Evolutionary conservation across 208 protist species (phyloP).

Genomic region (Naegleria fowleri): DNA sequence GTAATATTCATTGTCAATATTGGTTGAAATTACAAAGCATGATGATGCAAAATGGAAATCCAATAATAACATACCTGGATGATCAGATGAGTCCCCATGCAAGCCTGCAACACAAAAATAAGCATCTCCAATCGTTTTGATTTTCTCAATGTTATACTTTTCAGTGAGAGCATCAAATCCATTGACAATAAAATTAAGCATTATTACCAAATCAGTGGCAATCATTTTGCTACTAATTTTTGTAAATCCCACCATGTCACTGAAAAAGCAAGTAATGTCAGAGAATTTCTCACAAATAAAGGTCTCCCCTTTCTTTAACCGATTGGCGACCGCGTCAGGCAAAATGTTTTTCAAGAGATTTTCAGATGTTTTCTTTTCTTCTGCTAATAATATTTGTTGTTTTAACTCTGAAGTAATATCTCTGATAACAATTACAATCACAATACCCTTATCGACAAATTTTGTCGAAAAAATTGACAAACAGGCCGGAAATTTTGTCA

Average conservation of each 20-base stretch:
- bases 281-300: conserved; percentile 26
- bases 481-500: background rate
- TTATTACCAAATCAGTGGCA: background rate
- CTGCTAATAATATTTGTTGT: background rate
- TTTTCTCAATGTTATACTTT: conserved; percentile 20
- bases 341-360: conserved; percentile 34
- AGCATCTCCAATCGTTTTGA: conserved; percentile 34
- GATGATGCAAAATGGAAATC: too few relatives aligned
- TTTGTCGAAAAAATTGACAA: background rate
- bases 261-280: conserved; percentile 28
- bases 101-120: background rate
- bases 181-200: conserved; percentile 11
- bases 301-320: conserved; percentile 25
- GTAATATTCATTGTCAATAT: too few relatives aligned
- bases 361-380: conserved; percentile 26
- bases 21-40: too few relatives aligned
- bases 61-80: background rate
- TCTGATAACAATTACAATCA: background rate
- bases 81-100: background rate
- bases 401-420: background rate
- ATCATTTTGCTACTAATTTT: background rate
- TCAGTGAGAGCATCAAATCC: background rate
- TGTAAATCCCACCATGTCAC: conserved; percentile 34
- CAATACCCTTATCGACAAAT: background rate
- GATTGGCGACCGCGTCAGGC: background rate